Percentiles rank a stretch among this genome's conserved stretches.
These are phyloP conservation scores for Brassica carinata DNA, from an alignment of 345 rosid species.

Conservation along the genomic window DNA sequence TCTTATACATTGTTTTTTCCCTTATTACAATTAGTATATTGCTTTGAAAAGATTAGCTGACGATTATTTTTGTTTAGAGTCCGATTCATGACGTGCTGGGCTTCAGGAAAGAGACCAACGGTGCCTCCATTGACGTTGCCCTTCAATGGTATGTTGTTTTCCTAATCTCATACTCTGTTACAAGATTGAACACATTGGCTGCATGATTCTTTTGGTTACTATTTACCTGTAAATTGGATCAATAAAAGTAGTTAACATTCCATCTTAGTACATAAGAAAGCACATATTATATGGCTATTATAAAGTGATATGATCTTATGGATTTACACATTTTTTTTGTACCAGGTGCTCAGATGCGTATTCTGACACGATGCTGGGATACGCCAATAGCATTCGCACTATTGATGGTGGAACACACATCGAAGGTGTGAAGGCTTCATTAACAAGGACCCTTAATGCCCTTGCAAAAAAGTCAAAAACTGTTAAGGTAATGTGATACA, in stretches of 20 bases:
- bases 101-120: constrained; percentile 68
- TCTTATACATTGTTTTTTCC: background rate
- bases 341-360: constrained; percentile 96
- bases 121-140: constrained; percentile 71
- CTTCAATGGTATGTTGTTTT: constrained; percentile 76
- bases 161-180: background rate
- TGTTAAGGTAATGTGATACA: constrained; percentile 61
- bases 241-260: background rate
- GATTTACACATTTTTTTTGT: constrained; percentile 15
- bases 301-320: constrained; percentile 12
- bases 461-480: constrained; percentile 85
- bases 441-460: constrained; percentile 86
- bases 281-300: background rate
- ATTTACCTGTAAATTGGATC: constrained; percentile 11
- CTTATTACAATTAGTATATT: background rate
- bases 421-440: constrained; percentile 86
- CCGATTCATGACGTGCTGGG: constrained; percentile 88
- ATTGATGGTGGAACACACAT: constrained; percentile 98
- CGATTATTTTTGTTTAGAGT: constrained; percentile 54
- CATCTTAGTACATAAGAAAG: background rate
- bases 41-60: constrained; percentile 34
- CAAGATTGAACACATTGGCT: background rate
- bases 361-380: constrained; percentile 93
- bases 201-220: constrained; percentile 8
- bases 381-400: constrained; percentile 95